Conservation (phyloP, 2,329 filamentous ascomycete genomes). For the Colletotrichum siamense region DNA sequence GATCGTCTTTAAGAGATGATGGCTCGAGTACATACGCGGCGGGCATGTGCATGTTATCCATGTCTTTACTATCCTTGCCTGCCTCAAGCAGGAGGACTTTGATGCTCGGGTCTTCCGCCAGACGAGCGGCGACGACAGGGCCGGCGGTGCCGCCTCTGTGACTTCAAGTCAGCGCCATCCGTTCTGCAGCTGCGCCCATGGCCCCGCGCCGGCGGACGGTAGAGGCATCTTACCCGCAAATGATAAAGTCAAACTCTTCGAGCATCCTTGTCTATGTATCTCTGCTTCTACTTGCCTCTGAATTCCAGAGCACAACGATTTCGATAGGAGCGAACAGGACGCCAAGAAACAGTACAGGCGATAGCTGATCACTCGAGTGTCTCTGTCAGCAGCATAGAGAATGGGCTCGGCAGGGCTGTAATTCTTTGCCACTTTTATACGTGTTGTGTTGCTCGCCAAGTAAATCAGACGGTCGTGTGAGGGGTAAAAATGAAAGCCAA, state of each 20-base stretch:
- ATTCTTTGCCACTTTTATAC: background rate
- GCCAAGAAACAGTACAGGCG: background rate
- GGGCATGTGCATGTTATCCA: background rate
- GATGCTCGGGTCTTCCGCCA: background rate
- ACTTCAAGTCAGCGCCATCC: no score
- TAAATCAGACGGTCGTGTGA: rapidly evolving
- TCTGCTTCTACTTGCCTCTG: no score
- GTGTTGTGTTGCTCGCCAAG: background rate
- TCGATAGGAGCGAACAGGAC: no score
- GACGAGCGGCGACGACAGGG: background rate
- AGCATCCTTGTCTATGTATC: background rate
- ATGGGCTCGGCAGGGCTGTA: no score
- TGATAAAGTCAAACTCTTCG: background rate
- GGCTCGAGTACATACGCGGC: background rate
- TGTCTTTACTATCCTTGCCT: background rate
- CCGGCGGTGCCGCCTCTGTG: background rate
- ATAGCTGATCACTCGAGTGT: no score
- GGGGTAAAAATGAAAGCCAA: background rate
- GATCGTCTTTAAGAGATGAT: background rate
- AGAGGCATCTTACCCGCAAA: background rate
- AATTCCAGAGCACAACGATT: no score
- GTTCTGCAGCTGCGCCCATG: no score
- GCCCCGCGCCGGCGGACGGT: no score
- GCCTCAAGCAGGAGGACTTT: background rate
- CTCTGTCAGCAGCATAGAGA: no score